These are phyloP conservation scores for Zopfochytrium polystomum DNA, from an alignment of 371 early-diverging fungal species.

Conservation along the genomic window DNA sequence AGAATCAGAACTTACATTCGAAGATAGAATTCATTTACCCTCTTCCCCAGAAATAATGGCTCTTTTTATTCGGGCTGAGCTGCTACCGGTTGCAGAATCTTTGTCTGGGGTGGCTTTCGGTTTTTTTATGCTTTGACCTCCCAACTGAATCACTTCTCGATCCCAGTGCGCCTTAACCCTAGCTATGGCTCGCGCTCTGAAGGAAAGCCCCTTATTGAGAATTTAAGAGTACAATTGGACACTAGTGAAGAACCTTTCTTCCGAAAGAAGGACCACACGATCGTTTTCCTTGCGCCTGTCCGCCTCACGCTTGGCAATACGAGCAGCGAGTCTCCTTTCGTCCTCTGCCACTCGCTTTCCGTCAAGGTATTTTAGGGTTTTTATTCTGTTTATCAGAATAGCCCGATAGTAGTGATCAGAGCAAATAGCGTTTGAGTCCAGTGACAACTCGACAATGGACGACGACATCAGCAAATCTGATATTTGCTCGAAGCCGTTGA, in stretches of 20 bases:
- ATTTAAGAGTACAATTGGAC: too few relatives aligned
- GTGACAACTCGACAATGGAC: conserved; percentile 24
- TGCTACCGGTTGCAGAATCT: background rate
- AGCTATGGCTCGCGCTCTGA: conserved; percentile 14
- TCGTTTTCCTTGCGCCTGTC: conserved; percentile 39
- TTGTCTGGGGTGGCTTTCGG: background rate
- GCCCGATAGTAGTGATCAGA: conserved; percentile 28
- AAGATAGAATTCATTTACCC: conserved; percentile 6
- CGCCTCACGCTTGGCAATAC: conserved; percentile 34
- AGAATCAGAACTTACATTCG: too few relatives aligned
- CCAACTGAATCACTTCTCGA: conserved; percentile 8
- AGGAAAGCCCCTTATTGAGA: too few relatives aligned
- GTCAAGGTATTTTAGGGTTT: conserved; percentile 34
- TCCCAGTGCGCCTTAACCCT: conserved; percentile 26
- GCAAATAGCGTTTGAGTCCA: conserved; percentile 38
- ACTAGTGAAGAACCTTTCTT: too few relatives aligned
- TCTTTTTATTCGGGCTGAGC: background rate
- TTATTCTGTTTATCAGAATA: conserved; percentile 32
- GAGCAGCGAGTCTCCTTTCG: conserved; percentile 34
- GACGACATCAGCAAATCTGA: conserved; percentile 16
- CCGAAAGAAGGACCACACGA: conserved; percentile 16
- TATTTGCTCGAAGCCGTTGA: conserved; percentile 31
- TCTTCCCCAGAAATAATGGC: conserved; percentile 4
- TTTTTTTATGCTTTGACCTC: background rate
- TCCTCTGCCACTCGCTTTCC: conserved; percentile 41